Percentiles rank a stretch among this genome's conserved stretches.
Evolutionary conservation across 75 land plant species (phyloP).

Genomic region (Pinus albicaulis): DNA sequence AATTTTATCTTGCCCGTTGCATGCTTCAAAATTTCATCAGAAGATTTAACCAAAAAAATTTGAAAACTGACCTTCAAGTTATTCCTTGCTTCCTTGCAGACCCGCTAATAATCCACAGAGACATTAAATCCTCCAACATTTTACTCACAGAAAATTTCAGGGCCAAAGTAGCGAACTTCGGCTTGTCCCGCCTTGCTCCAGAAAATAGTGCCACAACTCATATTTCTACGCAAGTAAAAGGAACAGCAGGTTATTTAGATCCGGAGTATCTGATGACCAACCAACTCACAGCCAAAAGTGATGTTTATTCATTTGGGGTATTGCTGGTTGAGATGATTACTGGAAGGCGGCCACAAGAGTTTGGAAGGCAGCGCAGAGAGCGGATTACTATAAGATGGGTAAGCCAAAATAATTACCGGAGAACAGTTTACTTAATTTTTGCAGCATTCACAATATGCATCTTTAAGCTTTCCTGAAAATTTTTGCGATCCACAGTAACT

Average conservation of each 20-base stretch:
- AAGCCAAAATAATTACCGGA: background rate
- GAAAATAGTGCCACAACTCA: conserved; percentile 84
- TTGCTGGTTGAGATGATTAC: conserved; percentile 77
- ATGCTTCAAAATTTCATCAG: no score
- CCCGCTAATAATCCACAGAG: conserved; percentile 91
- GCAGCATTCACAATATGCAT: background rate
- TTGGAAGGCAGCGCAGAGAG: conserved; percentile 56
- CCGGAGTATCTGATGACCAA: conserved; percentile 87
- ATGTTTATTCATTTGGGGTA: conserved; percentile 95
- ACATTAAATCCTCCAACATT: conserved; percentile 94
- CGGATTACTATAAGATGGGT: conserved; percentile 87
- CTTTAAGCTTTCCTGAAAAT: background rate
- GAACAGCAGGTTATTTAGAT: conserved; percentile 93
- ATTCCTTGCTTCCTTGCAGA: conserved; percentile 32
- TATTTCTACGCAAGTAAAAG: conserved; percentile 93
- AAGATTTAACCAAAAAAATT: no score
- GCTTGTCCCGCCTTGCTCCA: conserved; percentile 74
- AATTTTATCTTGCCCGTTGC: no score
- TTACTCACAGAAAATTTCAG: conserved; percentile 78
- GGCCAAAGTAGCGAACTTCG: conserved; percentile 95
- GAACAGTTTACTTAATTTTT: background rate
- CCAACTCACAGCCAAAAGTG: conserved; percentile 90
- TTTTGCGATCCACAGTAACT: background rate
- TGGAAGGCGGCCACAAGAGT: conserved; percentile 84
- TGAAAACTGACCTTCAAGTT: no score